Percentiles rank a stretch among this genome's conserved stretches.
These are phyloP conservation scores for Vigna radiata DNA, from an alignment of 306 rosid species.

Conservation along the genomic window DNA sequence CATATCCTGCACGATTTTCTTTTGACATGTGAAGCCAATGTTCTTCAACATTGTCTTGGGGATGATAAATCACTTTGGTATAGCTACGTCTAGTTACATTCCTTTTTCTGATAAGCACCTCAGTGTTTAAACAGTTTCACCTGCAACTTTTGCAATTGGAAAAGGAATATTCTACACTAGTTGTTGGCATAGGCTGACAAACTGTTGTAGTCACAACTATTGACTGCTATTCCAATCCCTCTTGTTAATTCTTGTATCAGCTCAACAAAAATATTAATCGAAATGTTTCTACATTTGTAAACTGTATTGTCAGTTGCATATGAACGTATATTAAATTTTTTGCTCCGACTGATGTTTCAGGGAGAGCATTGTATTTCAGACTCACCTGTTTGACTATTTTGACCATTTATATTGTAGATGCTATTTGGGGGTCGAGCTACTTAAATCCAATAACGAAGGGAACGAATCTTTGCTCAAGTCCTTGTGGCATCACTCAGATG, in stretches of 20 bases:
- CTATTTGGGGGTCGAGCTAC: constrained; percentile 87
- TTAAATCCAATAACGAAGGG: constrained; percentile 76
- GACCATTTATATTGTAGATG: constrained; percentile 58
- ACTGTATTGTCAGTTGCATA: background rate
- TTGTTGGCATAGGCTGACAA: background rate
- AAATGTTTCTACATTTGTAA: constrained; percentile 14
- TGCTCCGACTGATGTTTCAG: background rate
- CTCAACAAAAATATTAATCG: constrained; percentile 8
- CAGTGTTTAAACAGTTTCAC: background rate
- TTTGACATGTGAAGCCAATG: background rate
- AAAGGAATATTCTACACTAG: background rate
- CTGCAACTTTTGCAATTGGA: constrained; percentile 7
- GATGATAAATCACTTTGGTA: background rate
- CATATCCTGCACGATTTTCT: constrained; percentile 18
- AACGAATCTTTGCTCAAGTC: constrained; percentile 79
- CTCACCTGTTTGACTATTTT: constrained; percentile 27
- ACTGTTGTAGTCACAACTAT: background rate
- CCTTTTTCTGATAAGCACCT: background rate
- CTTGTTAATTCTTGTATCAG: background rate
- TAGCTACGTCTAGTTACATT: constrained; percentile 5
- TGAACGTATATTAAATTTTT: background rate
- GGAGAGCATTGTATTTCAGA: background rate
- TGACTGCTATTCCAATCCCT: background rate
- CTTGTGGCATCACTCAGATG: constrained; percentile 97
- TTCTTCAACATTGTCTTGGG: background rate